Evolutionary conservation across 495 filamentous ascomycete species (phyloP), one percentile per base, ranked within the genome.

Genomic region (Trichoderma gamsii): DNA sequence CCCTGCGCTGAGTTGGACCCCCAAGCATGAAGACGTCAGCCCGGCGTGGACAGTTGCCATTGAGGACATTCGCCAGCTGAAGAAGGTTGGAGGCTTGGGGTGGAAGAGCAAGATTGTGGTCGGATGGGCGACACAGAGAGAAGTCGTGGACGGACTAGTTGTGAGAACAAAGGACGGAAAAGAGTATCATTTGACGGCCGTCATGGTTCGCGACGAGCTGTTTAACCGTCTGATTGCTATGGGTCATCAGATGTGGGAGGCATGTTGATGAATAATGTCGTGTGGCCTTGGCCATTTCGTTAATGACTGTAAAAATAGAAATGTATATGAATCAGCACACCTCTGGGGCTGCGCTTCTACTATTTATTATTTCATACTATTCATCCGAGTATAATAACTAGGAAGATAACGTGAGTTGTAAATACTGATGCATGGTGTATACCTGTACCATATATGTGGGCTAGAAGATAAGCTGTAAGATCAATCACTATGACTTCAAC

Each of bases 51-150:
- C 79, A 4, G 70, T 84, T 12, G 79, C 83, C 0, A 77, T 89
- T 25, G 77, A 78, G 6, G 83, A 84, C 41, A 81, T 85, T 32
- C 69, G 68, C 3, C 91, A 95, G 72, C 70, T 97, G 65, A 89
- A 88, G 77, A 96, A 96, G 80, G 80, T 92, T 2, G 92, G 92
- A 12, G 92, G 92, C 0, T 81, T 93, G 68, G 93, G 92, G 1
- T 97, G 92, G 92, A 96, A 96, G 79, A 87, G 88, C 11, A 95
- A 92, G 78, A 75, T 95, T 35, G 86, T 93, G 35, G 87, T 94
- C n/a, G 91, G 90, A 13, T 92, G 91, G 90, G 87, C 89, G 3
- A 81, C 90, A 67, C 88, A 87, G 3, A 83, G 88, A 68, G 89
- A 94, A 75, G 86, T 94, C 51, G 86, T 87, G 0, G 92, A 94